Evolutionary conservation across 306 rosid species (phyloP), one percentile per base, ranked within the genome.

Genomic region (Herpetospermum pedunculosum): DNA sequence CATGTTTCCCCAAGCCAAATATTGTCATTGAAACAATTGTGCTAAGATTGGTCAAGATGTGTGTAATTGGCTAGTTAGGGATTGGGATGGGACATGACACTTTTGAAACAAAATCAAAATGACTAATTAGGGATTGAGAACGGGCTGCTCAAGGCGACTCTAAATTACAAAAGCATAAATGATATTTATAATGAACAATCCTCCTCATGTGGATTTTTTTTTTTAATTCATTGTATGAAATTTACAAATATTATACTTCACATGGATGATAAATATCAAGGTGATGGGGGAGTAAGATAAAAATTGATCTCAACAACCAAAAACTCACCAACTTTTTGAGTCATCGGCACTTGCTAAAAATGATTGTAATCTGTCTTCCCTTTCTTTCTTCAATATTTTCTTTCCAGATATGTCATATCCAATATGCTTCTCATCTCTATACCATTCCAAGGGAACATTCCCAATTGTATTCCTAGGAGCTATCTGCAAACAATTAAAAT

Each of bases 401-500:
- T 88, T 89, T 44, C 98, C 98, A 64, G 80, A 75, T 70, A 85
- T 75, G 75, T 94, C 96, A 76, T 94, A 94, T 77, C 97, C 98
- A 80, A 94, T 87, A 84, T 94, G 98, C 12, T 88, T 81, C 77
- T 94, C 98, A 64, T 91, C 95, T 71, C 75, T 81, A 72, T 91
- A 91, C 97, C 96, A 94, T 69, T 81, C 84, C 87, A 91, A 77
- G 43, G 96, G 97, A 75, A 91, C 97, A 67, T 91, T 87, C 54
- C 98, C 98, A 40, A 89, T n/a, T 0, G 96, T 91, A 79, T 94
- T 94, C 54, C 91, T 88, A 26, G 96, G 90, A 86, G 84, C 87
- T 75, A 85, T 96, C 98, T 93, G 47, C 29, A 1, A 71, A 77
- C 25, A 75, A 65, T 19, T 49, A 72, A 73, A 46, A 37, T 63